Evolutionary conservation across 2,329 filamentous ascomycete genomes (phyloP), one percentile per base, ranked within the genome.

Genomic region (Trichoderma pleuroti): DNA sequence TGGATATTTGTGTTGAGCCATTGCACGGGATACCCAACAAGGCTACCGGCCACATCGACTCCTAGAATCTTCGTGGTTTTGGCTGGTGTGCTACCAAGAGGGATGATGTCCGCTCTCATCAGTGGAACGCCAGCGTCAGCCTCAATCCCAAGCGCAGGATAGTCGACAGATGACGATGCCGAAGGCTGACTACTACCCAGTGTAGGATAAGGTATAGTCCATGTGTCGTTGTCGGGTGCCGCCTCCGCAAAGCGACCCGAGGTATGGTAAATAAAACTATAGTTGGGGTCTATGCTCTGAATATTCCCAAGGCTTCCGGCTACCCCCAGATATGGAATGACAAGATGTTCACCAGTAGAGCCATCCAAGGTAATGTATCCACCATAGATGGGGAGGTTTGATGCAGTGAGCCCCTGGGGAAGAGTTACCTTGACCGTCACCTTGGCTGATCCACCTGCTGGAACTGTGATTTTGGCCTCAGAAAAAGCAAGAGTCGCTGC

Each of bases 381-480:
- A 5, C 80, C 81, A 75, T 82, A 84, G 1, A 84, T 76, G 5
- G 82, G 80, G 1, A 84, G 74, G 21, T 80, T 80, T 1, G 74
- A 76, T 9, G 77, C 72, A 30, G 81, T 76, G 12, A 68, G 54
- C 1, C 76, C 73, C 74, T 56, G 72, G 0, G 85, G 84, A 1
- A 82, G 80, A 1, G 80, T 82, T 3, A 83, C 81, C 0, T 80
- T 80, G 11, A 88, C 84, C 12, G 81, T 77, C 69, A 88, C 77
- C 0, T 81, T 81, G 71, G 83, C 81, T 18, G 81, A 81, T 68
- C 84, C 76, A 6, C 81, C 81, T 3, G 81, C 79, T 1, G 75
- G 75, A 21, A 88, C 75, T 0, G 82, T 85, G 65, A 89, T 77
- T 21, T 81, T 80, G 72, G 80, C 76, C 63, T 79, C 75, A 73